phyloP scores from a whole-genome alignment of 108 stramenopile genomes.

The Cyclostephanos invisitatus region DNA sequence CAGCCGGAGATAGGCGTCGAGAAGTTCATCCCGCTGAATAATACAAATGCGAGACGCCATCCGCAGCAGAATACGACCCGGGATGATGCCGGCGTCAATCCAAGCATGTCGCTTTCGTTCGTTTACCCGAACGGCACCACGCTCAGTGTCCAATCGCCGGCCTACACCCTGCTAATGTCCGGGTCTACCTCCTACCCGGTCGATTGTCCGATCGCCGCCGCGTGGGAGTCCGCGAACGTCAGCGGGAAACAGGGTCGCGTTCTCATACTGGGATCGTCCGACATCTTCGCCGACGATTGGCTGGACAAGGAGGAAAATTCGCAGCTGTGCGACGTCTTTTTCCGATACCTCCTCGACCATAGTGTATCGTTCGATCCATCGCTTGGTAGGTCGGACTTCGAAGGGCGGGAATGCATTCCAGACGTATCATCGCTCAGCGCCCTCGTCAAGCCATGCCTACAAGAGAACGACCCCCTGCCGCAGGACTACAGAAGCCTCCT shows the following conservation, averaged over 20 bases:
- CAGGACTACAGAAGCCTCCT: conserved; percentile 75
- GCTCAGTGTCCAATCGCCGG: conserved; percentile 61
- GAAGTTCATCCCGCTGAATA: conserved; percentile 23
- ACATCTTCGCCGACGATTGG: conserved; percentile 79
- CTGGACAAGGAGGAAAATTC: conserved; percentile 81
- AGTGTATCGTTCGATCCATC: conserved; percentile 42
- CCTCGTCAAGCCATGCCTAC: conserved; percentile 70
- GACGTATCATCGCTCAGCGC: conserved; percentile 72
- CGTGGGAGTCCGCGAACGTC: conserved; percentile 54
- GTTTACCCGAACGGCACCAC: conserved; percentile 84
- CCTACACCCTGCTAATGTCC: conserved; percentile 63
- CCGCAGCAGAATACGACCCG: conserved; percentile 14
- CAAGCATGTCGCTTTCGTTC: conserved; percentile 51
- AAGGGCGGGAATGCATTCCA: conserved; percentile 62
- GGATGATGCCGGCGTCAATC: conserved; percentile 20
- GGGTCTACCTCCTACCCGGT: conserved; percentile 83
- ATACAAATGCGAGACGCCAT: not conserved
- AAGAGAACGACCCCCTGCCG: conserved; percentile 73
- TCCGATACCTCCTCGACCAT: conserved; percentile 50
- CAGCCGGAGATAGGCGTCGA: conserved; percentile 59
- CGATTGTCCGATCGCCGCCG: conserved; percentile 73
- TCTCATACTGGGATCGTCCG: conserved; percentile 68
- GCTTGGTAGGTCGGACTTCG: conserved; percentile 42
- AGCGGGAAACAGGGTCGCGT: conserved; percentile 52
- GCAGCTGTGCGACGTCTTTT: conserved; percentile 56